Base-by-base conservation (phyloP, 73 alveolate species). In the Paramecium sexaurelia region DNA sequence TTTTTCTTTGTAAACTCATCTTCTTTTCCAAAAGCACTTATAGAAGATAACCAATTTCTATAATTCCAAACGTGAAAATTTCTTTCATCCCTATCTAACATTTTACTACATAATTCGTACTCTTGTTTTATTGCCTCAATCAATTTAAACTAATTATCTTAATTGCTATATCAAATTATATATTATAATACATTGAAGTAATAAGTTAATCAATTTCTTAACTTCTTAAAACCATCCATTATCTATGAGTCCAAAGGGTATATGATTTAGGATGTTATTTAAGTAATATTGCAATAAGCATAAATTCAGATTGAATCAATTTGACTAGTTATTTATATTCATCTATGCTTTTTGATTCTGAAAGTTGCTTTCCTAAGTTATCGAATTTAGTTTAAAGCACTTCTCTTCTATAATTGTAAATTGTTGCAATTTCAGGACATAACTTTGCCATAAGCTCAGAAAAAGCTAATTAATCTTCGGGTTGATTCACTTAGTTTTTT, bases 31-130 rank as follows among this genome's bases (percentile, higher is more conserved):
- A 66, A 85, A 3, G 82, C 45, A 75, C 56, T 75, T 33, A 47
- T 43, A 24, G 45, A 43, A 20, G 61, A 40, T 32, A 75, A 83
- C 95, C 92, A 85, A 47, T 91, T 92, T 90, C 99, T 94, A 83
- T 97, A 97, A 91, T 97, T 97, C 99, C 99, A 97, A 84, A 97
- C 95, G 92, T 97, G 99, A 89, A 97, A 97, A 85, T 97, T 97
- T 87, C 99, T 87, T 73, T 97, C 99, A 85, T 97, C 99, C 67
- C 67, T 88, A 10, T 78, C 83, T 5, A 97, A 92, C 97, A 97
- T 96, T 84, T 97, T 97, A 55, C 95, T 95, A 39, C 98, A 96
- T 37, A 97, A 95, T 86, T 85, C 92, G 47, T 94, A 69, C 90
- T 97, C 99, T 13, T 68, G 75, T 39, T 92, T 91, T 24, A 96